These are phyloP conservation scores for Aspergillus campestris DNA, from an alignment of 495 filamentous ascomycete species.

Conservation along the genomic window DNA sequence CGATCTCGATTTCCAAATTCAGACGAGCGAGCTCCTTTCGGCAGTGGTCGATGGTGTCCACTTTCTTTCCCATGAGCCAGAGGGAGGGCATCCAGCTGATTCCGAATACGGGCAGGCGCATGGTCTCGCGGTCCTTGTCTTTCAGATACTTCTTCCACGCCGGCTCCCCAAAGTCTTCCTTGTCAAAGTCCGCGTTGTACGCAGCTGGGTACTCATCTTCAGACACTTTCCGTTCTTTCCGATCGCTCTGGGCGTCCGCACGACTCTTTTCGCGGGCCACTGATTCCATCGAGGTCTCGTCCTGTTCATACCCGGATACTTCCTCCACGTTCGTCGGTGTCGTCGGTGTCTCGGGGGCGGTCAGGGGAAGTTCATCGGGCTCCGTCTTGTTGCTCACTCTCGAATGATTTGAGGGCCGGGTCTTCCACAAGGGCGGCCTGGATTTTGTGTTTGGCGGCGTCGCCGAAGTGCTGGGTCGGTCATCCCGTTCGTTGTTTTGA, in stretches of 20 bases:
- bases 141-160: slow-evolving; percentile 76
- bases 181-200: slow-evolving; percentile 57
- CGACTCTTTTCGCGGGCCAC: slow-evolving; percentile 9
- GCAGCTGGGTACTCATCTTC: slow-evolving; percentile 61
- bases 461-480: neutral
- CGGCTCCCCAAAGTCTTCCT: slow-evolving; percentile 56
- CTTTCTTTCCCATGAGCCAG: slow-evolving; percentile 78
- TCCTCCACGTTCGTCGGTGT: slow-evolving; percentile 13
- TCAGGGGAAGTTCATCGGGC: slow-evolving; percentile 33
- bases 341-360: slow-evolving; percentile 22
- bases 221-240: slow-evolving; percentile 30
- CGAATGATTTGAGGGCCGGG: slow-evolving; percentile 24
- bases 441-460: slow-evolving; percentile 12
- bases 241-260: slow-evolving; percentile 10
- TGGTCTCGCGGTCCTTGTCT: slow-evolving; percentile 75
- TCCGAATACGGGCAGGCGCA: slow-evolving; percentile 69
- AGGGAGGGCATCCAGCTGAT: slow-evolving; percentile 77
- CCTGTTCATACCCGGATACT: slow-evolving; percentile 6
- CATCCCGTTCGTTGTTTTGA: slow-evolving; percentile 1
- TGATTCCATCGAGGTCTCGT: slow-evolving; percentile 15
- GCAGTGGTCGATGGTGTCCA: slow-evolving; percentile 90
- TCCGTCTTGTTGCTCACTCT: slow-evolving; percentile 17
- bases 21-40: slow-evolving; percentile 80
- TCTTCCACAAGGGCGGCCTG: slow-evolving; percentile 41
- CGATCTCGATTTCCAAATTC: slow-evolving; percentile 87